Evolutionary conservation across 1,284 basidiomycete species (phyloP).

Genomic region (Amylostereum chailletii): DNA sequence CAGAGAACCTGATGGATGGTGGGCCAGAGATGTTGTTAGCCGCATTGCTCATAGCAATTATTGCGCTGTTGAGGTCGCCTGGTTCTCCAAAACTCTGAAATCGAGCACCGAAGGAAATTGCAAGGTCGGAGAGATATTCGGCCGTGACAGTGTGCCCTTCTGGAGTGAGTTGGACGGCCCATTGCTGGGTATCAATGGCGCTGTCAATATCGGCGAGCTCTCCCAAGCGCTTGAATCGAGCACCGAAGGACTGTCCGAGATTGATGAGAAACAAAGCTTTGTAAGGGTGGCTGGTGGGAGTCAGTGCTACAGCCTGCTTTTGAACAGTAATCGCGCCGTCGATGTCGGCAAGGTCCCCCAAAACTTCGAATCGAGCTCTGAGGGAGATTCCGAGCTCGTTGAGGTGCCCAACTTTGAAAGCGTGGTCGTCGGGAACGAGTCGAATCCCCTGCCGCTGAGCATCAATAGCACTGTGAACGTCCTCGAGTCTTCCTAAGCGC

Average conservation of each 20-base stretch:
- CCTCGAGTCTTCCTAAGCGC: neutral
- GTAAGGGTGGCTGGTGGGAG: neutral
- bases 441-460: neutral
- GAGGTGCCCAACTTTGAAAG: neutral
- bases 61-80: no score
- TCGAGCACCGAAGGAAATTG: no score
- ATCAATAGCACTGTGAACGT: neutral
- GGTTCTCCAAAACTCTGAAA: no score
- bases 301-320: neutral
- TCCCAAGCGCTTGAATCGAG: neutral
- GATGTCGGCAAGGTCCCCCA: neutral
- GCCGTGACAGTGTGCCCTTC: neutral
- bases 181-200: slow-evolving; percentile 7
- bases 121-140: no score
- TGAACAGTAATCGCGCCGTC: neutral
- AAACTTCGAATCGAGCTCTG: neutral
- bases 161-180: neutral
- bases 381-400: neutral
- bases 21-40: no score
- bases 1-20: no score
- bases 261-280: neutral
- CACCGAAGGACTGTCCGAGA: neutral
- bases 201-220: slow-evolving; percentile 16
- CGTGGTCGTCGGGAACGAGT: neutral
- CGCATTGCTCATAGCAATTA: no score